A percentile compares a stretch with the other conserved stretches of the same genome.
Evolutionary conservation across 139 green algal species (phyloP).

Genomic region (Diplosphaera chodatii): DNA sequence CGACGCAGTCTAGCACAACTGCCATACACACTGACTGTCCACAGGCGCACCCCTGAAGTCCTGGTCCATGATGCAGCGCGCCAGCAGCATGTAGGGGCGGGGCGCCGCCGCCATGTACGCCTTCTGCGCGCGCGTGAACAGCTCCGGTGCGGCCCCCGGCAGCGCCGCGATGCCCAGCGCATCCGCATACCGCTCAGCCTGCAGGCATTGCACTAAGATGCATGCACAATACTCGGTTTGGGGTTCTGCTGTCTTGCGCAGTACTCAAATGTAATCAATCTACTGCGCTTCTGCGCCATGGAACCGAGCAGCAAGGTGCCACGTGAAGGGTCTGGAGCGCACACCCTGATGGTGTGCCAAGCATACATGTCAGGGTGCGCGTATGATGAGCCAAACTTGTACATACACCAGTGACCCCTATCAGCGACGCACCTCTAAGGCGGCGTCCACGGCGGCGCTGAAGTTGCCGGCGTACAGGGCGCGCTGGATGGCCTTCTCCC

Average conservation of each 20-base stretch:
- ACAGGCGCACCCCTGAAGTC: constrained; percentile 54
- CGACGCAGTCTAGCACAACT: not conserved
- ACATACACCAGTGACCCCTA: constrained; percentile 9
- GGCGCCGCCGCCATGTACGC: constrained; percentile 71
- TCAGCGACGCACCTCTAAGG: constrained; percentile 59
- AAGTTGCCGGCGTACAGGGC: constrained; percentile 91
- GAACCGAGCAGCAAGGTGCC: too few species aligned
- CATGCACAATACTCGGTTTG: too few species aligned
- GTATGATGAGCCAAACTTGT: too few species aligned
- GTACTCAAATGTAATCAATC: too few species aligned
- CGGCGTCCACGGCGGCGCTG: constrained; percentile 73
- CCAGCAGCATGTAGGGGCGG: constrained; percentile 77
- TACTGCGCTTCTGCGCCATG: too few species aligned
- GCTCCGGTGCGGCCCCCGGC: constrained; percentile 37
- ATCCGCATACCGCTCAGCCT: constrained; percentile 74
- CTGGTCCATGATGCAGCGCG: constrained; percentile 47
- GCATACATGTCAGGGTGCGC: not conserved
- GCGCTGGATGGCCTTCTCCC: constrained; percentile 75
- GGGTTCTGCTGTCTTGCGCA: too few species aligned
- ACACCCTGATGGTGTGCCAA: not conserved
- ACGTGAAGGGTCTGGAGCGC: too few species aligned
- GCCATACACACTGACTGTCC: too few species aligned
- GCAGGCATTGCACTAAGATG: constrained; percentile 20
- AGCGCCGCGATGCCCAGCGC: constrained; percentile 84
- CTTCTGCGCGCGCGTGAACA: constrained; percentile 40